Percentiles rank a stretch among this genome's conserved stretches.
These are phyloP conservation scores for Cucurbita ficifolia DNA, from an alignment of 306 rosid genomes.

Conservation along the genomic window DNA sequence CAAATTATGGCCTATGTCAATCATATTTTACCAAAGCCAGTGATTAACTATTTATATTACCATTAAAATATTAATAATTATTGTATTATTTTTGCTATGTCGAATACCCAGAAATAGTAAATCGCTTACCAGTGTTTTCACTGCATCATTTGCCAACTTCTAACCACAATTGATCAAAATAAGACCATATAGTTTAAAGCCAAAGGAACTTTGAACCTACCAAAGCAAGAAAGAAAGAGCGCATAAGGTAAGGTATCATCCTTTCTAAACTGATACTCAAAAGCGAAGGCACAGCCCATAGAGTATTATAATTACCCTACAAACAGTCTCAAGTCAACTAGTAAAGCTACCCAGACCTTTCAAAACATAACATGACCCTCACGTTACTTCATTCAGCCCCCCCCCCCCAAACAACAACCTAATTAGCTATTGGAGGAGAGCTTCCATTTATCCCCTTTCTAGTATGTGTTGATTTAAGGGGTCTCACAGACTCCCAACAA, in stretches of 20 bases:
- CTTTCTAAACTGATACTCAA: background rate
- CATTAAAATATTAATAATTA: no score
- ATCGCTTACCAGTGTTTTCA: no score
- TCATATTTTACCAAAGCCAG: no score
- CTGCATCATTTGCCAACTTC: no score
- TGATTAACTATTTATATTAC: no score
- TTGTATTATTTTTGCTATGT: no score
- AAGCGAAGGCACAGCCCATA: background rate
- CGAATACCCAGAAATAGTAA: no score
- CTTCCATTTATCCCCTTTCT: background rate
- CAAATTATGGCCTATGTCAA: no score
- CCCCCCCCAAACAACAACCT: background rate
- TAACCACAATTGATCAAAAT: no score
- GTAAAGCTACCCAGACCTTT: background rate
- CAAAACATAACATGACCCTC: background rate
- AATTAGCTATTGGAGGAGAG: background rate
- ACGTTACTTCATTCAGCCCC: background rate
- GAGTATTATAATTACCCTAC: background rate
- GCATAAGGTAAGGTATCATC: background rate
- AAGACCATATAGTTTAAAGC: background rate
- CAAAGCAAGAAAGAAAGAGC: background rate
- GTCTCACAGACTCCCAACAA: background rate
- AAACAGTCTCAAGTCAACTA: background rate
- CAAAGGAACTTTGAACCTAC: background rate
- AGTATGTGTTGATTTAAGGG: background rate